Conservation (phyloP, 2,329 filamentous ascomycete species). For the Fusarium sp. region DNA sequence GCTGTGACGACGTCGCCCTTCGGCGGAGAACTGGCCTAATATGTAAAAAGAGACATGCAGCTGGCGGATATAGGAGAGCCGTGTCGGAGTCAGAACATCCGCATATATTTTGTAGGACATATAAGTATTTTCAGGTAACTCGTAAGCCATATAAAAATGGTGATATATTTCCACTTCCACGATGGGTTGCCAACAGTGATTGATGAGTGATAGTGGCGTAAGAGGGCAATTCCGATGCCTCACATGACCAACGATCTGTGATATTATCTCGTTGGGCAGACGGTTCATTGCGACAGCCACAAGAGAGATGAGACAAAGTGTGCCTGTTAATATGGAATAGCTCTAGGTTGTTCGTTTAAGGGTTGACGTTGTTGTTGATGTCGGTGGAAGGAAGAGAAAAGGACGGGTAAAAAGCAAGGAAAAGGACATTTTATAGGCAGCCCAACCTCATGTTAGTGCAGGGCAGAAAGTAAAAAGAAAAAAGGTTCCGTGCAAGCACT, state of each 20-base stretch:
- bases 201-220: neutral
- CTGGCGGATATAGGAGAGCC: conserved; percentile 8
- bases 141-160: neutral
- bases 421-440: too few relatives aligned
- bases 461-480: too few relatives aligned
- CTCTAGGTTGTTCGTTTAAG: too few relatives aligned
- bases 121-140: neutral
- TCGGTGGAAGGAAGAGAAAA: too few relatives aligned
- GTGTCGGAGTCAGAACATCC: neutral
- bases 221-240: neutral
- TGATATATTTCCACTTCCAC: conserved; percentile 6
- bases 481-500: too few relatives aligned
- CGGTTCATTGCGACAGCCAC: neutral
- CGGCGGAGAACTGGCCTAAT: accelerated
- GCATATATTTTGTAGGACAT: neutral
- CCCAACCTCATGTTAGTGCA: too few relatives aligned
- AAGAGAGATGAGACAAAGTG: too few relatives aligned
- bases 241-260: neutral
- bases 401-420: too few relatives aligned
- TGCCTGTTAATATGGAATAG: too few relatives aligned
- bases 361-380: too few relatives aligned
- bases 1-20: accelerated
- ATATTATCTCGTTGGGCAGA: conserved; percentile 4
- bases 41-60: accelerated
- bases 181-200: neutral